Evolutionary conservation across 1,139 yeast genomes (phyloP), one percentile per base, ranked within the genome.

Genomic region (Petasospora rhodanensis): DNA sequence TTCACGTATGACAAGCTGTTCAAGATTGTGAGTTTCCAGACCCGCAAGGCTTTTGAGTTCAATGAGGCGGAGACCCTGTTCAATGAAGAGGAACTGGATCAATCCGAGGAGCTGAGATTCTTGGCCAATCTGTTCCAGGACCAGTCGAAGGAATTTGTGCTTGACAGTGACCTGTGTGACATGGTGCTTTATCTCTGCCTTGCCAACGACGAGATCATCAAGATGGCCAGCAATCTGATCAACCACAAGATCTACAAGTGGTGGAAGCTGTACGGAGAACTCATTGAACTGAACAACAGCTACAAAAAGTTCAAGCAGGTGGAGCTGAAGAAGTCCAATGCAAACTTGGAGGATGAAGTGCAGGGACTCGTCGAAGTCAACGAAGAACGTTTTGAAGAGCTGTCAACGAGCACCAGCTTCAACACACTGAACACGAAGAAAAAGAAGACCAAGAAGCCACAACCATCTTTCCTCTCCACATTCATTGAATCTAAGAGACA

Each of bases 1-100:
- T 43, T 37, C 1, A 35, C 51, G 1, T 51, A 73, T 12, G 54
- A 58, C 14, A 62, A 59, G 31, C 45, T 77, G 28, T 64, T 66
- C 40, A 73, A 72, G 43, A 52, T 71, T 19, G 45, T 62, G 1
- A 55, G 66, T 3, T 67, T 76, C 29, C 52, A 59, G n/a, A 64
- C 65, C 12, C 42, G 66, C 13, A 77, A 78, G 45, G 43, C 52
- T 3, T 46, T 58, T 1, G 87, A 79, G 49, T 36, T 63, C 6
- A 43, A 28, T 4, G 51, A 49, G 7, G 40, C 59, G 1, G 36
- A 38, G 21, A 27, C 35, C 3, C 26, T 48, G n/a, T 35, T 58
- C 28, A 26, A 56, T 4, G 24, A 33, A 21, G 42, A 54, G 5
- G 61, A 61, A 22, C 35, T 45, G 6, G 29, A 52, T 4, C 22